phyloP scores from a whole-genome alignment of 495 filamentous ascomycete species.

The Neurospora sp. region DNA sequence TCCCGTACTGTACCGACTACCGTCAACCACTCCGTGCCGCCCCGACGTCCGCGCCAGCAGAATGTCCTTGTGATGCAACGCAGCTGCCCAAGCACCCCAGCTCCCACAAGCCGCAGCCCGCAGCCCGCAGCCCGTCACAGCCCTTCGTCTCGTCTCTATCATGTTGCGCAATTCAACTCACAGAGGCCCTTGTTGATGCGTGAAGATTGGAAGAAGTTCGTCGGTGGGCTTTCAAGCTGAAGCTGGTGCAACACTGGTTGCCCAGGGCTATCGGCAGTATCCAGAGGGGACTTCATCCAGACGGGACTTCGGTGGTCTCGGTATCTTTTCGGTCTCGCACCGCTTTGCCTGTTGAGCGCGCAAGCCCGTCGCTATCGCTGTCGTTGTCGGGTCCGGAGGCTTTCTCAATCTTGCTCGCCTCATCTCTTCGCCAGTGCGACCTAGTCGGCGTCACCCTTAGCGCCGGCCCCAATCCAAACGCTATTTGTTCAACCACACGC shows the following conservation, averaged over 20 bases:
- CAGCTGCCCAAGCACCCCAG: slow-evolving; percentile 7
- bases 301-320: neutral
- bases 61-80: slow-evolving; percentile 26
- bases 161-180: slow-evolving; percentile 23
- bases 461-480: neutral
- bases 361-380: neutral
- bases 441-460: neutral
- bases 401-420: neutral
- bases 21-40: slow-evolving; percentile 7
- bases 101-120: slow-evolving; percentile 6
- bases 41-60: neutral
- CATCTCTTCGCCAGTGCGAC: neutral
- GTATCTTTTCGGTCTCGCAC: neutral
- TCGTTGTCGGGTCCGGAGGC: neutral
- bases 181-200: slow-evolving; percentile 21
- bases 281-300: neutral
- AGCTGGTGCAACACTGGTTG: slow-evolving; percentile 13
- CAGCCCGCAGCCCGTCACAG: slow-evolving; percentile 1
- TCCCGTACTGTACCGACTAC: neutral
- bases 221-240: slow-evolving; percentile 17
- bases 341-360: neutral
- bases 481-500: neutral
- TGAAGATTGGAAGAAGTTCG: slow-evolving; percentile 10
- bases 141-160: slow-evolving; percentile 6
- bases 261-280: slow-evolving; percentile 5